Evolutionary conservation across 305 asterid genomes (phyloP).

Genomic region (Fraxinus angustifolia): DNA sequence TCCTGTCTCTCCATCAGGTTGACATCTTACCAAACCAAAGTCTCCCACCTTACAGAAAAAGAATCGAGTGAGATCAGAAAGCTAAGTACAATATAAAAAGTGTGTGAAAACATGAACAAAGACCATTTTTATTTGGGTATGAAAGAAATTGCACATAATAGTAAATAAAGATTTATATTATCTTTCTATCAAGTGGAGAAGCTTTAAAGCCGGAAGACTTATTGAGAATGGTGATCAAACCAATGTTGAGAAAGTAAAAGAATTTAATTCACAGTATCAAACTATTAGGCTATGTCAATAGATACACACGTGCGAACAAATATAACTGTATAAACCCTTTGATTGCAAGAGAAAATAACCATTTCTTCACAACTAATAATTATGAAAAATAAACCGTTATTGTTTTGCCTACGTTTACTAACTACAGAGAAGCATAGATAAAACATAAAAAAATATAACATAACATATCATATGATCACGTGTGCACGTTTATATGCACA

Average conservation of each 20-base stretch:
- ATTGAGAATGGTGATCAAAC: not conserved
- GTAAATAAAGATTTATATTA: not conserved
- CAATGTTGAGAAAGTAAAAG: not conserved
- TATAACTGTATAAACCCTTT: not conserved
- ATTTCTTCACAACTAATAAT: not conserved
- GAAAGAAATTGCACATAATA: not conserved
- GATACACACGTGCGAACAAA: not conserved
- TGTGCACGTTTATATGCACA: not conserved
- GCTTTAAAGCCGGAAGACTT: not conserved
- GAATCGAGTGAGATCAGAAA: conserved; percentile 1
- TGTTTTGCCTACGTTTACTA: not conserved
- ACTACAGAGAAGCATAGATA: not conserved
- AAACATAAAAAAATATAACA: not conserved
- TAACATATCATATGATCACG: not conserved
- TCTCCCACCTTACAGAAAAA: conserved; percentile 73
- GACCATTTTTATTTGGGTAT: not conserved
- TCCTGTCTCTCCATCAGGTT: conserved; percentile 90
- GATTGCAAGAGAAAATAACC: not conserved
- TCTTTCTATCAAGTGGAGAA: not conserved
- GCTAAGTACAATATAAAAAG: not conserved
- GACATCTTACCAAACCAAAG: conserved; percentile 98
- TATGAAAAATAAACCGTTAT: not conserved
- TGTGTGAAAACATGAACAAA: not conserved
- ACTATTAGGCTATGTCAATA: not conserved
- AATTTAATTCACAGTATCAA: not conserved